phyloP scores from a whole-genome alignment of 495 filamentous ascomycete genomes.

The Aspergillus sparsus region DNA sequence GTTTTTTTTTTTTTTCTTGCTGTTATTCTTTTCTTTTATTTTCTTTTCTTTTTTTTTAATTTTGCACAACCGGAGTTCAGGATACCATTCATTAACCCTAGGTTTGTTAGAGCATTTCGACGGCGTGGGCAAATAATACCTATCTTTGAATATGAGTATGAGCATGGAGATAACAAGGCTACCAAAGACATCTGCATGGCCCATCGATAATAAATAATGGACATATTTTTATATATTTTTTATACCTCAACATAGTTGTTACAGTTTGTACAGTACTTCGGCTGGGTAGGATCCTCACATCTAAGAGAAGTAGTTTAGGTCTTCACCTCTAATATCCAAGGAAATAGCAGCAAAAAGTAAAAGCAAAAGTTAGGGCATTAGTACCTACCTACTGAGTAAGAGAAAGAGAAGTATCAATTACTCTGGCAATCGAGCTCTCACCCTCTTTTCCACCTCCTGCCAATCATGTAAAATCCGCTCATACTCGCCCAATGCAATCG shows the following conservation, averaged over 20 bases:
- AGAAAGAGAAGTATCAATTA: no score
- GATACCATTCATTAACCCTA: slow-evolving; percentile 17
- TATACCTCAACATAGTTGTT: no score
- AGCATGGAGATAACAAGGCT: background rate
- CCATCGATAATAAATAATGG: slow-evolving; percentile 17
- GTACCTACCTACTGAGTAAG: no score
- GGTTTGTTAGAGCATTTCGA: background rate
- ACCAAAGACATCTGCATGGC: slow-evolving; percentile 1
- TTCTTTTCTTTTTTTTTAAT: no score
- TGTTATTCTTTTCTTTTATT: no score
- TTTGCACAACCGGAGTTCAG: slow-evolving; percentile 13
- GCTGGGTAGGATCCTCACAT: no score
- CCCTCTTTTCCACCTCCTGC: slow-evolving; percentile 36
- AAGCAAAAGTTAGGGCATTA: no score
- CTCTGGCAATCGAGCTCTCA: background rate
- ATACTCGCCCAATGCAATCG: slow-evolving; percentile 64
- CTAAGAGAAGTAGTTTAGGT: no score
- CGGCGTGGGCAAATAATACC: background rate
- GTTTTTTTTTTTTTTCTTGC: slow-evolving; percentile 18
- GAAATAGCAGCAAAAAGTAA: no score
- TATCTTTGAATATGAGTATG: no score
- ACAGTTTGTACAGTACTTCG: no score
- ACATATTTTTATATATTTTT: slow-evolving; percentile 1
- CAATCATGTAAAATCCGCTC: slow-evolving; percentile 48
- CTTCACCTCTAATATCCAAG: no score